phyloP scores from a whole-genome alignment of 495 filamentous ascomycete species.

The Xylaria sp. region DNA sequence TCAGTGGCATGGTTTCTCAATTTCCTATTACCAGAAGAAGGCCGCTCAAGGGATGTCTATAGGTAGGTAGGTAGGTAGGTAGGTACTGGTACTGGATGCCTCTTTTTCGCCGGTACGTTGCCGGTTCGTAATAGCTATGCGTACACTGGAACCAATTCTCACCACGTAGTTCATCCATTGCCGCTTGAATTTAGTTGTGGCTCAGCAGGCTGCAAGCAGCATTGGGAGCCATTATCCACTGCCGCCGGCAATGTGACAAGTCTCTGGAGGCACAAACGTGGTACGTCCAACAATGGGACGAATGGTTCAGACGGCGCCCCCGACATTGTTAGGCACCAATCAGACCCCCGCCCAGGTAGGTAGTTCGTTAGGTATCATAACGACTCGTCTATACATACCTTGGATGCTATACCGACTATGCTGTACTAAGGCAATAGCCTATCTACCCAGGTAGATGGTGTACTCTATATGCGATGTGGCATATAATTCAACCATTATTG shows the following conservation, averaged over 20 bases:
- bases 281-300: neutral
- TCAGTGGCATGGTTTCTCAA: neutral
- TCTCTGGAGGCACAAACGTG: constrained; percentile 17
- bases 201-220: neutral
- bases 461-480: constrained; percentile 13
- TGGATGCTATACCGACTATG: neutral
- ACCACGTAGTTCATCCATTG: constrained; percentile 4
- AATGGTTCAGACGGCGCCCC: neutral
- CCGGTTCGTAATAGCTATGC: neutral
- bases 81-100: neutral
- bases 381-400: neutral
- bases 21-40: neutral
- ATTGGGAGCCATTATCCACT: neutral
- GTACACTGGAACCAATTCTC: neutral
- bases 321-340: constrained; percentile 5
- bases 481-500: constrained; percentile 20
- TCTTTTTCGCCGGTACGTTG: neutral
- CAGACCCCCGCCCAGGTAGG: too few relatives aligned
- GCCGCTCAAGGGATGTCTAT: neutral
- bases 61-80: too few relatives aligned
- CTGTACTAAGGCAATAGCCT: neutral
- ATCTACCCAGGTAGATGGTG: too few relatives aligned
- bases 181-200: neutral
- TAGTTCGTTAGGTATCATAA: neutral
- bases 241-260: constrained; percentile 18